Conservation (phyloP, 192 early-diverging fungal genomes). For the Cladochytrium replicatum region DNA sequence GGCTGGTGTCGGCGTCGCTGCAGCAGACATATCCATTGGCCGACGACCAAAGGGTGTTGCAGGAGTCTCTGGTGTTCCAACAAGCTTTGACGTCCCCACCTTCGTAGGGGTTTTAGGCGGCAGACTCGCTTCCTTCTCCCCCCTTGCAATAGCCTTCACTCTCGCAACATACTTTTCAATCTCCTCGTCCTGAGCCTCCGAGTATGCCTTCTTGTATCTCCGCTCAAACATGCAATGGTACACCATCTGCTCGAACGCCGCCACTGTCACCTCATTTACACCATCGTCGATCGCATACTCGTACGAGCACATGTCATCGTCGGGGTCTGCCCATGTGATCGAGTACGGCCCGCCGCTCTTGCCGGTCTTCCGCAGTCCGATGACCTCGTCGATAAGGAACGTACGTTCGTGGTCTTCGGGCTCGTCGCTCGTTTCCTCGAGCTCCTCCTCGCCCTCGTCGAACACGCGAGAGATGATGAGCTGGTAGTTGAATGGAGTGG, state of each 20-base stretch:
- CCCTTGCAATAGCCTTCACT: conserved; percentile 10
- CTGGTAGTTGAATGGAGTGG: conserved; percentile 54
- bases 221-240: conserved; percentile 62
- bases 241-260: conserved; percentile 46
- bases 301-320: conserved; percentile 15
- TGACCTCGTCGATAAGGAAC: conserved; percentile 55
- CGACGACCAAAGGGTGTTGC: too few relatives aligned
- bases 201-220: conserved; percentile 27
- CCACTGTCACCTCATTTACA: conserved; percentile 20
- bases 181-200: conserved; percentile 41
- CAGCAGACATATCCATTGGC: too few relatives aligned
- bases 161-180: conserved; percentile 33
- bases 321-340: conserved; percentile 48
- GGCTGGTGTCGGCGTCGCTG: conserved; percentile 1
- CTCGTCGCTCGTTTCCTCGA: conserved; percentile 55
- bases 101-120: conserved; percentile 30
- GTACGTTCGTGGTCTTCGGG: conserved; percentile 51
- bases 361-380: conserved; percentile 33
- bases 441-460: conserved; percentile 64
- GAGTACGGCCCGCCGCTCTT: conserved; percentile 13
- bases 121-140: conserved; percentile 22
- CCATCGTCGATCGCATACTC: conserved; percentile 24
- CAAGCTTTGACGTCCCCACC: conserved; percentile 30
- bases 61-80: too few relatives aligned
- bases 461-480: conserved; percentile 63